Evolutionary conservation across 108 stramenopile genomes (phyloP).

Genomic region (Tribonema minus): DNA sequence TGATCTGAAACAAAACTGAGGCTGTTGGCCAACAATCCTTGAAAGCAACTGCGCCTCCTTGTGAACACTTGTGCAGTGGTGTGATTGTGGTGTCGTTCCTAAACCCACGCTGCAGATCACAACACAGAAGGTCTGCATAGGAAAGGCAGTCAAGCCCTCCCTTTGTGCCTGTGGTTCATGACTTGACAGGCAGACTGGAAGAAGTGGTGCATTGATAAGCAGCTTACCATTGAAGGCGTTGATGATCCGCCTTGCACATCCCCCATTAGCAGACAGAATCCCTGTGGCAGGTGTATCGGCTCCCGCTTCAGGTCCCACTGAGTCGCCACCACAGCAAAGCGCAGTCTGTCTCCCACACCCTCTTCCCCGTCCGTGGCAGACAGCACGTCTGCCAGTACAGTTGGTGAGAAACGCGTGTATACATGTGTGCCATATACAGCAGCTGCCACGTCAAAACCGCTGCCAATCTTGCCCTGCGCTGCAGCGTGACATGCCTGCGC

Average conservation of each 20-base stretch:
- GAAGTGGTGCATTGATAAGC: too few relatives aligned
- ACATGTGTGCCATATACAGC: slow-evolving; percentile 82
- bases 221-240: slow-evolving; percentile 87
- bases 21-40: too few relatives aligned
- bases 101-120: background rate
- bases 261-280: slow-evolving; percentile 73
- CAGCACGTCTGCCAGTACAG: slow-evolving; percentile 62
- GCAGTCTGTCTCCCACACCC: too few relatives aligned
- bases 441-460: slow-evolving; percentile 87
- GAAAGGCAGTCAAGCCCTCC: slow-evolving; percentile 17
- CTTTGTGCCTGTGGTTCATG: too few relatives aligned
- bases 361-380: slow-evolving; percentile 48
- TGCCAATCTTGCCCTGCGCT: slow-evolving; percentile 90
- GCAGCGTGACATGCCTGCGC: slow-evolving; percentile 85
- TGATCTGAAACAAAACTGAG: too few relatives aligned
- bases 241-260: slow-evolving; percentile 92
- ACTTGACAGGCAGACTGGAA: too few relatives aligned
- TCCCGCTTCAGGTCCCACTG: slow-evolving; percentile 58
- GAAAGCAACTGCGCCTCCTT: background rate
- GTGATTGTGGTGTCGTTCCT: background rate
- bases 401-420: slow-evolving; percentile 73
- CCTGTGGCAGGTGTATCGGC: slow-evolving; percentile 62
- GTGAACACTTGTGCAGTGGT: background rate
- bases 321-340: too few relatives aligned
- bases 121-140: background rate